Base-by-base conservation (phyloP, 2,329 filamentous ascomycete genomes). In the Pseudogymnoascus sp. region DNA sequence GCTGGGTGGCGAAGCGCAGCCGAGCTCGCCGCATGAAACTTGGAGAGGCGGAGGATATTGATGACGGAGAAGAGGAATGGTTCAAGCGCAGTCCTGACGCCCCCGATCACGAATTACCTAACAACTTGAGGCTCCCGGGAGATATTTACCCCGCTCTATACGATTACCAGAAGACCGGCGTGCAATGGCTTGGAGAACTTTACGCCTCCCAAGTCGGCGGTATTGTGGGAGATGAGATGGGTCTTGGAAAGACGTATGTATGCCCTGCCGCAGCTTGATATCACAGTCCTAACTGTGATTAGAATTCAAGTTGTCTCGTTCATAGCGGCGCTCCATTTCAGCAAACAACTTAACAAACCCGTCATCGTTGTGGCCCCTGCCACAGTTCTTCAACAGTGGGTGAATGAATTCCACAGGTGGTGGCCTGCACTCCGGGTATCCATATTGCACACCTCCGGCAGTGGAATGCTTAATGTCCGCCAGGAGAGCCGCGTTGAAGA, bases 371-470 rank as follows among this genome's bases (percentile, higher is more conserved):
- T 99, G 3, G 92, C 92, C 59, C 94, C 94, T 1, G 93, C 93
- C 3, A 99, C 94, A 0, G 89, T 99, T 25, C 87, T 99, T 77
- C 89, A 91, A 65, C 94, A 99, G 73, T 99, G 94, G 94, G 94
- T 97, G 10, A 96, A 95, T 66, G 94, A 99, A 71, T 97, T 99
- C 69, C 95, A 99, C 75, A 86, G 88, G 10, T 99, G 95, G 95
- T 99, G 95, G 95, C 94, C 94, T n/a, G 88, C 94, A n/a, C 79
- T 99, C 33, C 85, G 95, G 42, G 94, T 99, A 4, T 96, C 92
- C 0, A 97, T 99, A 65, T 74, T 99, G 58, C 94, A 99, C 72
- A 91, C 91, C 0, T 97, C 94, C 4, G 94, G 94, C 2, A 97
- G 92, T 73, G 95, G 94, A 15, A 97, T 99, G 93, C 78, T 97